phyloP scores from a whole-genome alignment of 768 basidiomycete species.

The Favolaschia claudopus region DNA sequence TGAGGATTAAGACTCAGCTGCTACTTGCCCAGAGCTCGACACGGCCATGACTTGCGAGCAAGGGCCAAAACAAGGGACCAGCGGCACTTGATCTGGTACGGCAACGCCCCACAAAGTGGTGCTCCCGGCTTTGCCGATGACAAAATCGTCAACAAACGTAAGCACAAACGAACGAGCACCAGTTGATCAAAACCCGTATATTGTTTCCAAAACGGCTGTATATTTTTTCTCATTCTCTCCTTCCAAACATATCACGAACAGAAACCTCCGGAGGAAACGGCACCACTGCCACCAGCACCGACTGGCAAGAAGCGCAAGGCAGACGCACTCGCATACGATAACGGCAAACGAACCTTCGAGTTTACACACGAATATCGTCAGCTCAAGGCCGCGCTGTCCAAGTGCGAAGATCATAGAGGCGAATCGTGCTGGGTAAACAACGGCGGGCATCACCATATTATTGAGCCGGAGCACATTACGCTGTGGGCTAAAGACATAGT shows the following conservation, averaged over 20 bases:
- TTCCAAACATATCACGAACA: background rate
- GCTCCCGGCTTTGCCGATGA: no score
- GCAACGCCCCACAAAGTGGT: no score
- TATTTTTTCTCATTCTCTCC: background rate
- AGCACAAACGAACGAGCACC: no score
- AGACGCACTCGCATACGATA: background rate
- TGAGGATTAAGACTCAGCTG: no score
- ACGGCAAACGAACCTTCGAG: background rate
- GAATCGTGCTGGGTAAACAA: background rate
- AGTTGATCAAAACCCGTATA: no score
- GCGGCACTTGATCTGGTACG: no score
- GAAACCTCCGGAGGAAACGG: constrained; percentile 5
- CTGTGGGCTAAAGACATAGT: constrained; percentile 22
- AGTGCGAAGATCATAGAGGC: constrained; percentile 1
- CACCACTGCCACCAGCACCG: background rate
- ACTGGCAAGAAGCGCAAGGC: constrained; percentile 9
- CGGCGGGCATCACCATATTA: constrained; percentile 3
- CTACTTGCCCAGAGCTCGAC: no score
- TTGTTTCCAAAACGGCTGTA: no score
- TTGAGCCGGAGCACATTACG: background rate
- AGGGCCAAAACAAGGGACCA: no score
- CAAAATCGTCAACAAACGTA: no score
- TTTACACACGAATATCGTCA: constrained; percentile 5
- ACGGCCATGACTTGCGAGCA: no score
- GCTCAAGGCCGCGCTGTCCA: background rate